Base-by-base conservation (phyloP, 2,329 filamentous ascomycete genomes). In the Ceratocystis papillata region DNA sequence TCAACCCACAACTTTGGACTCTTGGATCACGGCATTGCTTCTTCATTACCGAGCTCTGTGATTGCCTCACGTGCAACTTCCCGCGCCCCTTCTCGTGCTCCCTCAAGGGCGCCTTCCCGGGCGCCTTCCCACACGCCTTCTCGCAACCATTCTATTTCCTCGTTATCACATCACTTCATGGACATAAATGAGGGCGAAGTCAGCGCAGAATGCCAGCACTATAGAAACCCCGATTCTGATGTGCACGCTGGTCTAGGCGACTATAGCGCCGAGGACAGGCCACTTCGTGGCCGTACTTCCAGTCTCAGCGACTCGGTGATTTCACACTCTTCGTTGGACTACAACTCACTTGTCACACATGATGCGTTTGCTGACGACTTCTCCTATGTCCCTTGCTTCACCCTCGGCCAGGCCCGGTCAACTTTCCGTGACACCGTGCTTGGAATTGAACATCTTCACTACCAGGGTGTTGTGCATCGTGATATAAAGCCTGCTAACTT, bases 371-470 rank as follows among this genome's bases (percentile, higher is more conserved):
- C 90, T 45, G 90, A 96, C 71, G 92, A 97, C 73, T 90, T 90
- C 74, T 90, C 88, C 45, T 96, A 94, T 72, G 93, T 97, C 17
- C 94, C 94, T 17, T 91, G 92, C 76, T 89, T 99, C 77, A 96
- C 93, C 0, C 81, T 96, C 45, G 83, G 87, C 30, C 86, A 93
- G 73, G 88, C 92, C 15, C 86, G 92, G 37, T 85, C 84, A 46
- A 88, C 90, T 0, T 97, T 99, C 75, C 83, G 93, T 69, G 94
- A 99, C 74, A 96, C 93, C 0, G 87, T 99, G 1, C 80, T 97
- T 46, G 94, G 94, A 3, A 78, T 99, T 22, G 92, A 99, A 74
- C 99, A 97, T 74, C 81, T 99, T 44, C 89, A 94, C 73, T 93
- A 90, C 71, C 87, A 92, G 73, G 89, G 89, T 17, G 89, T 93